Conservation (phyloP, 1,284 basidiomycete genomes). For the Clitocybe nebularis region DNA sequence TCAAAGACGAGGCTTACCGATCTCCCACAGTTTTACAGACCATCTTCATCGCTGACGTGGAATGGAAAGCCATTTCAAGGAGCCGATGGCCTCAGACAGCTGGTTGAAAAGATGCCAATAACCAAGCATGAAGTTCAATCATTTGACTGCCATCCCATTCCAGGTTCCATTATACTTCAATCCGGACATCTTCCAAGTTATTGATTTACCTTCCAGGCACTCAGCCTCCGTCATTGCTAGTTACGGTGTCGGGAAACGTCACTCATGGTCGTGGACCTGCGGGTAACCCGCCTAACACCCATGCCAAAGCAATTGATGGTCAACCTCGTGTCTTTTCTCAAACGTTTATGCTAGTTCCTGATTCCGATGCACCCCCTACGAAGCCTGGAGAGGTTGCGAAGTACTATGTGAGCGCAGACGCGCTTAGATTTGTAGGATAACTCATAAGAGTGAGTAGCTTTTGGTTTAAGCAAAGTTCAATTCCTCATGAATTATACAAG, state of each 20-base stretch:
- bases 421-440: conserved; percentile 74
- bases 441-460: background rate
- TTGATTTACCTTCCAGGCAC: conserved; percentile 41
- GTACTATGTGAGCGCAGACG: conserved; percentile 74
- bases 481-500: conserved; percentile 5
- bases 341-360: conserved; percentile 80
- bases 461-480: too few species aligned
- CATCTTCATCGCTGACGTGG: conserved; percentile 74
- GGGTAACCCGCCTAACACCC: conserved; percentile 50
- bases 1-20: conserved; percentile 64
- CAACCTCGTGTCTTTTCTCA: conserved; percentile 83
- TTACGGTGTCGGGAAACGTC: conserved; percentile 76
- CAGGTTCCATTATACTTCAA: conserved; percentile 60
- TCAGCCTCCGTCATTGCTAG: conserved; percentile 71
- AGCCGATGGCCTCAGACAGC: conserved; percentile 57
- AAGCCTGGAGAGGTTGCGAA: conserved; percentile 70
- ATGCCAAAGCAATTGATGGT: conserved; percentile 57
- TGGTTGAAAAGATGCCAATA: conserved; percentile 65
- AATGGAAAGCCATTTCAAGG: conserved; percentile 81
- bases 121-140: conserved; percentile 81
- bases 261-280: conserved; percentile 61
- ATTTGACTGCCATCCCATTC: conserved; percentile 84
- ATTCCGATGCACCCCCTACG: conserved; percentile 56
- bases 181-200: background rate
- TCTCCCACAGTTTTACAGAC: conserved; percentile 74